phyloP scores from a whole-genome alignment of 495 filamentous ascomycete genomes.

The Neurospora hispaniola region DNA sequence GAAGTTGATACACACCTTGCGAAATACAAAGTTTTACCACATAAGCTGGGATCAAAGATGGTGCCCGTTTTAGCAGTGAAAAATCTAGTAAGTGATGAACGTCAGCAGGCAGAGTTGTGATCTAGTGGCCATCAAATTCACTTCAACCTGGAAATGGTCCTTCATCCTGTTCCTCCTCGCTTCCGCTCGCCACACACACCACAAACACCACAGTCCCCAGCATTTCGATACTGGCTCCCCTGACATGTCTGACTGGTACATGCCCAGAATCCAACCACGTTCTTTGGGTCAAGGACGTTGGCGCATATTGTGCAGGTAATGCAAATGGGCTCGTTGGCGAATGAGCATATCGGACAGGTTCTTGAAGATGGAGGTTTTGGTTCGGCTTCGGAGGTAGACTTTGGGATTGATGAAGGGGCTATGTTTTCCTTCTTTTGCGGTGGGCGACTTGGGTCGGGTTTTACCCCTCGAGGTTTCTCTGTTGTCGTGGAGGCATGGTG shows the following conservation, averaged over 20 bases:
- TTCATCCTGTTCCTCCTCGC: background rate
- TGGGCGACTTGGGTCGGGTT: background rate
- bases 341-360: slow-evolving; percentile 52
- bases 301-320: slow-evolving; percentile 53
- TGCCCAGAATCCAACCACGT: slow-evolving; percentile 44
- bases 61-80: background rate
- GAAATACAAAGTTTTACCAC: too few species aligned
- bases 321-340: slow-evolving; percentile 38
- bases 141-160: background rate
- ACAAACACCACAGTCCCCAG: slow-evolving; percentile 53
- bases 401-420: background rate
- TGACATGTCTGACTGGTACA: slow-evolving; percentile 45
- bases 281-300: slow-evolving; percentile 47
- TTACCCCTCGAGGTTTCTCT: background rate
- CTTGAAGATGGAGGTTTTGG: background rate
- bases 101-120: too few species aligned
- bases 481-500: background rate
- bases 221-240: slow-evolving; percentile 48
- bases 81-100: background rate
- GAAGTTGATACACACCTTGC: too few species aligned
- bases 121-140: background rate
- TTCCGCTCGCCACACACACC: slow-evolving; percentile 50
- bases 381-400: background rate
- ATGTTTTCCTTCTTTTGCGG: background rate
- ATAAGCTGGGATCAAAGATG: background rate